Percentiles rank a stretch among this genome's conserved stretches.
These are phyloP conservation scores for Elongisporangium senticosum DNA, from an alignment of 352 stramenopile species.

Conservation along the genomic window DNA sequence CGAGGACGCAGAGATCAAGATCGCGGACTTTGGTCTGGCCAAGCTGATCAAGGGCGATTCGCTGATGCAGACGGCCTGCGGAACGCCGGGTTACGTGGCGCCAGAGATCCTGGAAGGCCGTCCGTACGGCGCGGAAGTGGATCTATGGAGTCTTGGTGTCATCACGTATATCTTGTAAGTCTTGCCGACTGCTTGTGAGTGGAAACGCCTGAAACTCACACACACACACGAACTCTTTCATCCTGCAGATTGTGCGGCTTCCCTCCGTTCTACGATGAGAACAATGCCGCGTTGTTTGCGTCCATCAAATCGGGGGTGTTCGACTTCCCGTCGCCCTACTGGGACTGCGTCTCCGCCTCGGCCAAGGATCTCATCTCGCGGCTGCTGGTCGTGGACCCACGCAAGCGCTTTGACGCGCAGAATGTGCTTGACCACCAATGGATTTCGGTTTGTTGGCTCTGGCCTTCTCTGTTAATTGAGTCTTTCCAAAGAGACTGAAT, in stretches of 20 bases:
- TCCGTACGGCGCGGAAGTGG: slow-evolving; percentile 91
- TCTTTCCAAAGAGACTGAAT: neutral
- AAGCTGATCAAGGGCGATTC: slow-evolving; percentile 92
- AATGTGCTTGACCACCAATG: slow-evolving; percentile 81
- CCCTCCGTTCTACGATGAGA: slow-evolving; percentile 95
- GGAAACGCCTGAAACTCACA: slow-evolving; percentile 35
- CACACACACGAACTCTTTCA: too few relatives aligned
- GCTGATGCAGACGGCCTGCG: slow-evolving; percentile 93
- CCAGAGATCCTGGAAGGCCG: slow-evolving; percentile 94
- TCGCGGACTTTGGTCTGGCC: slow-evolving; percentile 88
- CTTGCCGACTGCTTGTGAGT: neutral
- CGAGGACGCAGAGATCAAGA: slow-evolving; percentile 92
- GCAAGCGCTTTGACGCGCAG: slow-evolving; percentile 85
- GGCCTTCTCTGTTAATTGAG: neutral
- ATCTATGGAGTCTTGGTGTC: slow-evolving; percentile 95
- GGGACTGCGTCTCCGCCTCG: slow-evolving; percentile 85
- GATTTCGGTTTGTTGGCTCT: slow-evolving; percentile 48
- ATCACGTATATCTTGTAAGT: slow-evolving; percentile 92
- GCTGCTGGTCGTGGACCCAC: slow-evolving; percentile 88
- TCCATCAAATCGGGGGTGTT: slow-evolving; percentile 88
- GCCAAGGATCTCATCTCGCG: slow-evolving; percentile 92
- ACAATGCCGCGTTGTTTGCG: slow-evolving; percentile 86
- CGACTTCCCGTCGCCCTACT: slow-evolving; percentile 93
- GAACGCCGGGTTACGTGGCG: slow-evolving; percentile 95
- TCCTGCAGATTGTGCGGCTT: slow-evolving; percentile 81